A percentile compares a stretch with the other conserved stretches of the same genome.
Evolutionary conservation across 176 grass and related monocot species (phyloP).

Genomic region (Aegilops longissima): DNA sequence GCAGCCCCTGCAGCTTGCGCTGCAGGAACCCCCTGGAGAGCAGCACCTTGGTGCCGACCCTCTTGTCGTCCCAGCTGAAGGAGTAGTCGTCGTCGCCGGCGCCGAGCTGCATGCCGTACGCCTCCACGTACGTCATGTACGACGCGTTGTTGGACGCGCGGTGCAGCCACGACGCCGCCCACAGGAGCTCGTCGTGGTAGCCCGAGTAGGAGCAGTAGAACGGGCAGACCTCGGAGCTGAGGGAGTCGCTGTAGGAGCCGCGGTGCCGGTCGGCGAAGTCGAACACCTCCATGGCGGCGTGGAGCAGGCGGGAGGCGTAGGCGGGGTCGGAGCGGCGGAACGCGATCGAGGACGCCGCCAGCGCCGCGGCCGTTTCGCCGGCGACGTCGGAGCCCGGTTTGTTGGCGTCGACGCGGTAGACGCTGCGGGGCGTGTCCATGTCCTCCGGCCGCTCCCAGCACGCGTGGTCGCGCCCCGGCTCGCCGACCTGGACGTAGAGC

Average conservation of each 20-base stretch:
- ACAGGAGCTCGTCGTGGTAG: slow-evolving; percentile 87
- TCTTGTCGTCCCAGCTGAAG: slow-evolving; percentile 97
- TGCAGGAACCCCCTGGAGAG: slow-evolving; percentile 68
- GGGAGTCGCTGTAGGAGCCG: slow-evolving; percentile 68
- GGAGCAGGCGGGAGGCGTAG: slow-evolving; percentile 52
- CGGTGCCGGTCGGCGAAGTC: slow-evolving; percentile 73
- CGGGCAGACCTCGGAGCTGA: slow-evolving; percentile 49
- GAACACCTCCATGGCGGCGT: slow-evolving; percentile 51
- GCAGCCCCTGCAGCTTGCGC: slow-evolving; percentile 35
- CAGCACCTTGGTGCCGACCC: slow-evolving; percentile 63
- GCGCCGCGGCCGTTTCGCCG: slow-evolving; percentile 76
- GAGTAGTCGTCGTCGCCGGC: slow-evolving; percentile 73
- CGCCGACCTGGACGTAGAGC: slow-evolving; percentile 83
- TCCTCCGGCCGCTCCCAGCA: slow-evolving; percentile 93
- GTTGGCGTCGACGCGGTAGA: slow-evolving; percentile 51
- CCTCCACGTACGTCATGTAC: slow-evolving; percentile 73
- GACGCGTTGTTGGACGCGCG: slow-evolving; percentile 64
- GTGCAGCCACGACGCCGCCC: slow-evolving; percentile 92
- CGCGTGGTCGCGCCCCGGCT: slow-evolving; percentile 68
- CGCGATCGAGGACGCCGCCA: slow-evolving; percentile 71
- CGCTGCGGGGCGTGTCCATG: slow-evolving; percentile 83
- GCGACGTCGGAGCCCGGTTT: slow-evolving; percentile 80
- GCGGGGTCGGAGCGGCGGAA: slow-evolving; percentile 69
- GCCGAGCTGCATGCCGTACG: slow-evolving; percentile 53
- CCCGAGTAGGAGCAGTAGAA: slow-evolving; percentile 97